Conservation (phyloP, 805 yeast genomes). For the Barnettozyma botsteinii region DNA sequence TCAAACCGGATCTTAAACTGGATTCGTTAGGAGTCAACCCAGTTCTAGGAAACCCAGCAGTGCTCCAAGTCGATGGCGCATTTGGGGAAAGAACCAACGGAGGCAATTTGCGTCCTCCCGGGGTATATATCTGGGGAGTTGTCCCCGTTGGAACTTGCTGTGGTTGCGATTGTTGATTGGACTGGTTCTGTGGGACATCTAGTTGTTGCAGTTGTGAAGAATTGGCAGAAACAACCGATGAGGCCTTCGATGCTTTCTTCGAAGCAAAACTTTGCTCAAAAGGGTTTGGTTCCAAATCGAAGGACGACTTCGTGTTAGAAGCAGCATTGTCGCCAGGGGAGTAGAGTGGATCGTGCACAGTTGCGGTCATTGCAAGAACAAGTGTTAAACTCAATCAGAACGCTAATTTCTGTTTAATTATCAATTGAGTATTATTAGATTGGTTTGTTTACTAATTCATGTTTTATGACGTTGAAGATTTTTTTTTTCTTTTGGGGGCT, state of each 20-base stretch:
- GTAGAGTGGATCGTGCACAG: background rate
- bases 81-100: constrained; percentile 33
- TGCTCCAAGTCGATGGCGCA: constrained; percentile 21
- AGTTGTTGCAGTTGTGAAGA: background rate
- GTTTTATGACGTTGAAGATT: constrained; percentile 9
- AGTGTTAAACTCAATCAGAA: background rate
- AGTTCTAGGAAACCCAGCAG: constrained; percentile 31
- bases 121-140: constrained; percentile 47
- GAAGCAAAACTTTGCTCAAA: constrained; percentile 92
- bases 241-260: constrained; percentile 32
- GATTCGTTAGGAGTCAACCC: constrained; percentile 79
- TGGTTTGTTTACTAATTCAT: constrained; percentile 10
- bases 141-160: constrained; percentile 21
- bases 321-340: background rate
- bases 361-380: background rate
- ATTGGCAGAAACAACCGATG: constrained; percentile 23
- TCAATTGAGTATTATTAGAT: too few species aligned
- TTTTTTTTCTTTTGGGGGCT: background rate
- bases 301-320: constrained; percentile 29
- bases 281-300: constrained; percentile 89
- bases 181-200: constrained; percentile 9
- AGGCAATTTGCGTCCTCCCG: constrained; percentile 53
- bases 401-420: too few species aligned
- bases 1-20: constrained; percentile 61
- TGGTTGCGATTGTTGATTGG: too few species aligned